Evolutionary conservation across 1,284 basidiomycete genomes (phyloP).

Genomic region (Peniophora sp.): DNA sequence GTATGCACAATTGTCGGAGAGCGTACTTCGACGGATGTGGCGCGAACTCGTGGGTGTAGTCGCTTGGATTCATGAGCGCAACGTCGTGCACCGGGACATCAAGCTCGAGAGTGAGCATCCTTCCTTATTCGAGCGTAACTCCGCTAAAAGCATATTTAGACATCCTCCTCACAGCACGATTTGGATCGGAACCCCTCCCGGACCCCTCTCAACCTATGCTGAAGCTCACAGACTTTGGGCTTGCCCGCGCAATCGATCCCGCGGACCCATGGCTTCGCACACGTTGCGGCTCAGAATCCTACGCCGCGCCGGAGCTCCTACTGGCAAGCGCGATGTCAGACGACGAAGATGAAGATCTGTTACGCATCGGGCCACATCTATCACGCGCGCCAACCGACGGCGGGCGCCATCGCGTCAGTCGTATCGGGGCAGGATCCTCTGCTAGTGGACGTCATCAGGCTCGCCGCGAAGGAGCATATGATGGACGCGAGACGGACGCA

Average conservation of each 20-base stretch:
- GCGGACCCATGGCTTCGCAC: slow-evolving; percentile 69
- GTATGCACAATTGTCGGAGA: slow-evolving; percentile 41
- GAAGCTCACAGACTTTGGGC: slow-evolving; percentile 88
- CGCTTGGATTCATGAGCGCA: slow-evolving; percentile 85
- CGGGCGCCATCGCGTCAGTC: slow-evolving; percentile 10
- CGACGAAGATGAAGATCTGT: neutral
- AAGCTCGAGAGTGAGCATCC: slow-evolving; percentile 82
- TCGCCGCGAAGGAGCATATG: slow-evolving; percentile 52
- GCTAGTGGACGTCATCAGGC: neutral
- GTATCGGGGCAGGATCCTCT: slow-evolving; percentile 2
- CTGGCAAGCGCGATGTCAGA: slow-evolving; percentile 1
- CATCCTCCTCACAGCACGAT: slow-evolving; percentile 44
- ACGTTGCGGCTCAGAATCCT: slow-evolving; percentile 86
- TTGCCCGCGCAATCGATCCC: slow-evolving; percentile 79
- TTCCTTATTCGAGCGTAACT: slow-evolving; percentile 7
- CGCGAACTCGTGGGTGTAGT: slow-evolving; percentile 76
- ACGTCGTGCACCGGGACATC: slow-evolving; percentile 87
- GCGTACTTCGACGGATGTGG: slow-evolving; percentile 70
- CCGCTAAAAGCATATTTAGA: slow-evolving; percentile 17
- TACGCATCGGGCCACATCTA: slow-evolving; percentile 4
- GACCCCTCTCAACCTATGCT: slow-evolving; percentile 52
- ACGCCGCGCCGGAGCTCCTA: slow-evolving; percentile 88
- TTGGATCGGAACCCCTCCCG: slow-evolving; percentile 23
- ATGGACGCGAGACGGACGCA: slow-evolving; percentile 82
- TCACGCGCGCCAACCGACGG: slow-evolving; percentile 8